A percentile compares a stretch with the other conserved stretches of the same genome.
These are phyloP conservation scores for Nakazawaea sp. DNA, from an alignment of 805 yeast species.

Conservation along the genomic window DNA sequence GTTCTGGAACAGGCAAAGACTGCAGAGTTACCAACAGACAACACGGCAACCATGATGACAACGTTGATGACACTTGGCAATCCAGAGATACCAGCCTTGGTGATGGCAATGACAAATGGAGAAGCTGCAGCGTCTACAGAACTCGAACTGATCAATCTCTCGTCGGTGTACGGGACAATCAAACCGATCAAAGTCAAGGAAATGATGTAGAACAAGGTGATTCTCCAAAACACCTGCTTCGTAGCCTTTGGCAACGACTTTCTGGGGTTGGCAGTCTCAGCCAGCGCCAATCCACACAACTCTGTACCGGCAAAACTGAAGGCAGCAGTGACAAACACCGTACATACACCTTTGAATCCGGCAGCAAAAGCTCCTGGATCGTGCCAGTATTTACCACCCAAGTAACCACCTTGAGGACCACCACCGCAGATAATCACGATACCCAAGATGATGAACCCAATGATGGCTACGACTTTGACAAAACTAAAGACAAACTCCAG, in stretches of 20 bases:
- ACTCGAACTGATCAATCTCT: slow-evolving; percentile 39
- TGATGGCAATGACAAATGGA: slow-evolving; percentile 70
- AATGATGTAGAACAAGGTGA: slow-evolving; percentile 49
- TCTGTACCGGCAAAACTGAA: slow-evolving; percentile 66
- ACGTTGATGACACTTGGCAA: slow-evolving; percentile 71
- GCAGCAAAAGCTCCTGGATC: slow-evolving; percentile 51
- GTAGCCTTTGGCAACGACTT: slow-evolving; percentile 57
- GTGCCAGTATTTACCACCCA: slow-evolving; percentile 56
- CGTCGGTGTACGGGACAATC: slow-evolving; percentile 52
- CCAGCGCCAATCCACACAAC: slow-evolving; percentile 58
- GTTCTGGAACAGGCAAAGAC: slow-evolving; percentile 71
- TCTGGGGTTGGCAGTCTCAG: slow-evolving; percentile 58
- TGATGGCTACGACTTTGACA: slow-evolving; percentile 49
- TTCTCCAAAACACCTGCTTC: slow-evolving; percentile 61
- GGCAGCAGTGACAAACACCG: slow-evolving; percentile 55
- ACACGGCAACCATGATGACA: slow-evolving; percentile 63
- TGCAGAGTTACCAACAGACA: slow-evolving; percentile 74
- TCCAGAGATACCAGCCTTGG: slow-evolving; percentile 52
- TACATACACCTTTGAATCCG: slow-evolving; percentile 58
- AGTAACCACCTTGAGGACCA: slow-evolving; percentile 43
- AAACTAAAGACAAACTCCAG: slow-evolving; percentile 53
- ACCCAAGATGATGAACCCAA: slow-evolving; percentile 51
- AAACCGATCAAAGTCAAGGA: slow-evolving; percentile 49
- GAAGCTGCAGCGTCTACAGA: slow-evolving; percentile 55
- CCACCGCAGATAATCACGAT: slow-evolving; percentile 55